Evolutionary conservation across 2,329 filamentous ascomycete species (phyloP).

Genomic region (Microthyrium microscopicum): DNA sequence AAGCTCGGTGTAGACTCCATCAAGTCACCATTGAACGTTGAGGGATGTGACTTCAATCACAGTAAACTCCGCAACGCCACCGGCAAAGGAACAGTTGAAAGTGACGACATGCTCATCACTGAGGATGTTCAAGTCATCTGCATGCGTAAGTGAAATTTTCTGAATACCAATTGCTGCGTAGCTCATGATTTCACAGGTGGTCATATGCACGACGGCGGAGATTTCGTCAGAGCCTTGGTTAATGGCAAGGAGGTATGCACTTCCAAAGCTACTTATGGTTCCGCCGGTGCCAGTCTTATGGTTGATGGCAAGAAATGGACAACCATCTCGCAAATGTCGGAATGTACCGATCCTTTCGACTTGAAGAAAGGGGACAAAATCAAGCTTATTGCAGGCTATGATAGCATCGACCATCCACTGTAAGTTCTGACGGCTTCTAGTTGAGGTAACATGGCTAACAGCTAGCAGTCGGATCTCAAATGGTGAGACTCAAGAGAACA

Average conservation of each 20-base stretch:
- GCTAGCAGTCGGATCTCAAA: background rate
- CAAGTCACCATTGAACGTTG: background rate
- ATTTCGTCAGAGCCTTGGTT: background rate
- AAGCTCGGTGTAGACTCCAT: background rate
- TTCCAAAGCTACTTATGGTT: background rate
- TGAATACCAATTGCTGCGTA: too few species aligned
- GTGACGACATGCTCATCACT: background rate
- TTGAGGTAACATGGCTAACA: too few species aligned
- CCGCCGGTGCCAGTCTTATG: background rate
- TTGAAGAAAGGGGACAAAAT: background rate
- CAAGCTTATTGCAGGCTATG: background rate
- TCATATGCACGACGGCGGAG: constrained; percentile 2
- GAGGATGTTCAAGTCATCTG: background rate
- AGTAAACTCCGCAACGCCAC: background rate
- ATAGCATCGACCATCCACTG: background rate
- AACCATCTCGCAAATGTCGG: background rate
- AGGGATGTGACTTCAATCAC: background rate
- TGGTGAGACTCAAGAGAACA: constrained; percentile 4
- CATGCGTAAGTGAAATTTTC: background rate
- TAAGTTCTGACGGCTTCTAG: too few species aligned
- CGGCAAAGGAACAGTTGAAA: background rate
- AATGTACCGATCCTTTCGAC: background rate
- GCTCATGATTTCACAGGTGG: too few species aligned
- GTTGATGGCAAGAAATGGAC: too few species aligned
- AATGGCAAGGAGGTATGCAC: background rate